A percentile compares a stretch with the other conserved stretches of the same genome.
phyloP scores from a whole-genome alignment of 345 rosid species.

The Eucalyptus erythrocorys region DNA sequence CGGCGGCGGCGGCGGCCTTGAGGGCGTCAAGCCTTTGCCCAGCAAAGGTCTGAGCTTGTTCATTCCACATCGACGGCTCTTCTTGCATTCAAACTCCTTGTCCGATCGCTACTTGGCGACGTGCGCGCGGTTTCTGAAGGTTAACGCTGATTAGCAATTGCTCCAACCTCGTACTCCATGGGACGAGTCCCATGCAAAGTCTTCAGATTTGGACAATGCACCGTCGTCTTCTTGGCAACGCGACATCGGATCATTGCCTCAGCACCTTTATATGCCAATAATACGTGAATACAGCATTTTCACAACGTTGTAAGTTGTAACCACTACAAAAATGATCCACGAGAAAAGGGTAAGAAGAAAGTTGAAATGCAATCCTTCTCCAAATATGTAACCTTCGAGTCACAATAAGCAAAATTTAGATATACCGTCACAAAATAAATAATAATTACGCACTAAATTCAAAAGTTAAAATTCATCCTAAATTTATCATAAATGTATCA shows the following conservation, averaged over 20 bases:
- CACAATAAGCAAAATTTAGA: not conserved
- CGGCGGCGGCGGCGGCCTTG: not conserved
- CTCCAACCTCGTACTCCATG: not conserved
- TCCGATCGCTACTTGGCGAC: not conserved
- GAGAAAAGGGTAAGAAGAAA: not conserved
- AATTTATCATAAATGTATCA: rapidly evolving
- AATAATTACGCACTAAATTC: not conserved
- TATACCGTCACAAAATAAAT: not conserved
- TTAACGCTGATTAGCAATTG: not conserved
- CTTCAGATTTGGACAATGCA: not conserved
- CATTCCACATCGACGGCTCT: not conserved
- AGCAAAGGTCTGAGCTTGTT: slow-evolving; percentile 6
- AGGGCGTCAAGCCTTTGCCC: not conserved
- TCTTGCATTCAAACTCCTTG: not conserved
- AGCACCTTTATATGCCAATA: not conserved
- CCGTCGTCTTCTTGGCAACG: not conserved
- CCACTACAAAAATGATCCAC: not conserved
- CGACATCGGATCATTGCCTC: not conserved
- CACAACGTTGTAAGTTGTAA: not conserved
- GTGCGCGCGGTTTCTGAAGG: not conserved
- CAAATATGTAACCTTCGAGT: not conserved
- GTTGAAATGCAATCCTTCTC: not conserved
- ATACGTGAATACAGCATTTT: not conserved
- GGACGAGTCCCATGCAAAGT: not conserved
- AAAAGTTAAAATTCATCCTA: no score